A percentile compares a stretch with the other conserved stretches of the same genome.
These are phyloP conservation scores for Fusarium lateritium DNA, from an alignment of 2,329 filamentous ascomycete species.

Conservation along the genomic window DNA sequence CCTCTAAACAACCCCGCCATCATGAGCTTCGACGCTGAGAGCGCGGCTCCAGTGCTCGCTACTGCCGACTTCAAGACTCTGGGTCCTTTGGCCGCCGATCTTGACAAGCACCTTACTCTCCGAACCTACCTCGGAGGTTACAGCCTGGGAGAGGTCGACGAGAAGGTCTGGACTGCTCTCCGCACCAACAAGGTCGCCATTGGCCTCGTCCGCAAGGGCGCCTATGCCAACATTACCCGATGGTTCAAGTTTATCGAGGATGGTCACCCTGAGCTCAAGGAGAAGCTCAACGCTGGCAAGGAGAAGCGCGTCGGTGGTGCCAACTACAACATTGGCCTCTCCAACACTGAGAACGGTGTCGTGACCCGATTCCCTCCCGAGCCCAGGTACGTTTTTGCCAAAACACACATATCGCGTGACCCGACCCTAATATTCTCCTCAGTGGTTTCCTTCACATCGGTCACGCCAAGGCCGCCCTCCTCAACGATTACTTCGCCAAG, in stretches of 20 bases:
- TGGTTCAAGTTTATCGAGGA: conserved; percentile 93
- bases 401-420: conserved; percentile 24
- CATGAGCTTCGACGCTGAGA: conserved; percentile 50
- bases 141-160: conserved; percentile 81
- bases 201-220: conserved; percentile 83
- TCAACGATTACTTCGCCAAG: conserved; percentile 98
- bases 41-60: conserved; percentile 45
- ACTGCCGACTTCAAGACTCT: conserved; percentile 81
- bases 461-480: conserved; percentile 91
- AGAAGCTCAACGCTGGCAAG: conserved; percentile 70
- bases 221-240: conserved; percentile 81
- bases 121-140: conserved; percentile 91
- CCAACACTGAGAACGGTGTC: conserved; percentile 88
- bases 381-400: conserved; percentile 77
- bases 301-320: conserved; percentile 82
- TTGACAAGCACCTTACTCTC: conserved; percentile 90
- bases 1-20: conserved; percentile 32
- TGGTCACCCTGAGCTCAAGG: conserved; percentile 81
- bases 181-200: conserved; percentile 88
- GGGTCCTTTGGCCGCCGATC: conserved; percentile 79
- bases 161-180: conserved; percentile 86
- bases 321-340: conserved; percentile 90
- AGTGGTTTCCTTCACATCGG: conserved; percentile 93
- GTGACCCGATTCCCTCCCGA: conserved; percentile 94
- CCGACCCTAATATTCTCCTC: conserved; percentile 28